Conservation (phyloP, 2,329 filamentous ascomycete genomes). For the Claviceps cyperi region DNA sequence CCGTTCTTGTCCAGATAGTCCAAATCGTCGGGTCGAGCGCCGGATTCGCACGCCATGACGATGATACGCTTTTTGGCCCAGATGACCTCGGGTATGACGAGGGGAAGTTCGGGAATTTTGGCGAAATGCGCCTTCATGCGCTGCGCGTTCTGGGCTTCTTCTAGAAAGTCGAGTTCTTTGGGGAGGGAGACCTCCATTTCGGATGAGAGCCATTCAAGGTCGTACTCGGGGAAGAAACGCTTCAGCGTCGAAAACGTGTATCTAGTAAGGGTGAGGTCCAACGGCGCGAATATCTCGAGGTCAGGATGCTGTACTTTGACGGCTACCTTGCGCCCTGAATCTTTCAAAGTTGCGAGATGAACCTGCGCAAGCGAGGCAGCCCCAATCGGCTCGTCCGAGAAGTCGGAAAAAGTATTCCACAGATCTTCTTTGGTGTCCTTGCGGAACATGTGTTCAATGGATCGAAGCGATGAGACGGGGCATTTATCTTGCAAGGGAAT, state of each 20-base stretch:
- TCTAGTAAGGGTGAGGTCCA: slow-evolving; percentile 74
- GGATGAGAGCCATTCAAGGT: slow-evolving; percentile 84
- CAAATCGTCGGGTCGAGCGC: slow-evolving; percentile 77
- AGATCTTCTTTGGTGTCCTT: slow-evolving; percentile 68
- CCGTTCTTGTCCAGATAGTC: slow-evolving; percentile 69
- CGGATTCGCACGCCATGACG: slow-evolving; percentile 88
- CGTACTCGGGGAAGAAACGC: slow-evolving; percentile 91
- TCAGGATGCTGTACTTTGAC: slow-evolving; percentile 94
- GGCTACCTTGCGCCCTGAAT: slow-evolving; percentile 72
- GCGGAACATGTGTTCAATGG: slow-evolving; percentile 74
- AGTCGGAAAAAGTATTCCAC: slow-evolving; percentile 74
- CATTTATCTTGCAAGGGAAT: slow-evolving; percentile 93
- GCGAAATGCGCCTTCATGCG: slow-evolving; percentile 71
- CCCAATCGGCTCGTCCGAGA: slow-evolving; percentile 67
- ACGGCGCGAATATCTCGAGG: slow-evolving; percentile 74
- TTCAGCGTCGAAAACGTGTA: slow-evolving; percentile 87
- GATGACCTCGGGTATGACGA: slow-evolving; percentile 78
- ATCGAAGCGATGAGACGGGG: slow-evolving; percentile 78
- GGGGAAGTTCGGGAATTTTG: slow-evolving; percentile 55
- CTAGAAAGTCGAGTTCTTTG: slow-evolving; percentile 77
- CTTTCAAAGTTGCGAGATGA: slow-evolving; percentile 71
- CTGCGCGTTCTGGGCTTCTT: slow-evolving; percentile 72
- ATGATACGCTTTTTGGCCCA: slow-evolving; percentile 83
- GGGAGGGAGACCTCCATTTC: slow-evolving; percentile 89
- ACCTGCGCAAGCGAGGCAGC: slow-evolving; percentile 92